These are phyloP conservation scores for Lotmaria passim DNA, from an alignment of 208 protist genomes.

Conservation along the genomic window DNA sequence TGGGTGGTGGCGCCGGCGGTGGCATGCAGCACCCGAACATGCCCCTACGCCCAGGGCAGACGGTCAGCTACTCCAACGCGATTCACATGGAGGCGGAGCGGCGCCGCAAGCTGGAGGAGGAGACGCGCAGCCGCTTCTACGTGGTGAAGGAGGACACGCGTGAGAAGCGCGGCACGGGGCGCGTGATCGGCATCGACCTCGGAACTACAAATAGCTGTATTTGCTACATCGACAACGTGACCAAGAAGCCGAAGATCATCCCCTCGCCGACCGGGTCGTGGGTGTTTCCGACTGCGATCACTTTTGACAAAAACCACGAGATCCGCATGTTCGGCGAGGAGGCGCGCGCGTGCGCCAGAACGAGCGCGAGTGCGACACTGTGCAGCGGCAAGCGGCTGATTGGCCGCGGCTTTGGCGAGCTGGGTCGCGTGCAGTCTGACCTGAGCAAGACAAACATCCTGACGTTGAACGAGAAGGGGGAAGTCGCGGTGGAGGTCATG, in stretches of 20 bases:
- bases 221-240: conserved; percentile 83
- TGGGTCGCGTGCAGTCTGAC: conserved; percentile 80
- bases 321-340: conserved; percentile 89
- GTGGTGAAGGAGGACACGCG: conserved; percentile 82
- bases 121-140: conserved; percentile 62
- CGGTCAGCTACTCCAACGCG: conserved; percentile 77
- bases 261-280: conserved; percentile 91
- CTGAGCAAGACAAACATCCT: conserved; percentile 90
- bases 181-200: conserved; percentile 97
- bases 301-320: conserved; percentile 91
- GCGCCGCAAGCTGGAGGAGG: conserved; percentile 71
- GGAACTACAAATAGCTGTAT: conserved; percentile 98
- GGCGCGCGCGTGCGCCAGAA: conserved; percentile 84
- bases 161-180: conserved; percentile 53
- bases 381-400: conserved; percentile 93
- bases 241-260: conserved; percentile 87
- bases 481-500: conserved; percentile 90
- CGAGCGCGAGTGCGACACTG: conserved; percentile 85
- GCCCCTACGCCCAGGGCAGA: conserved; percentile 35
- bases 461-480: conserved; percentile 84
- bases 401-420: conserved; percentile 85
- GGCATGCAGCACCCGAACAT: conserved; percentile 18
- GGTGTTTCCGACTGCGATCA: conserved; percentile 92
- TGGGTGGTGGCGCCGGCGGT: neutral
- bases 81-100: conserved; percentile 83